Conservation (phyloP, 176 grass and related monocot genomes). For the Phoenix roebelenii region DNA sequence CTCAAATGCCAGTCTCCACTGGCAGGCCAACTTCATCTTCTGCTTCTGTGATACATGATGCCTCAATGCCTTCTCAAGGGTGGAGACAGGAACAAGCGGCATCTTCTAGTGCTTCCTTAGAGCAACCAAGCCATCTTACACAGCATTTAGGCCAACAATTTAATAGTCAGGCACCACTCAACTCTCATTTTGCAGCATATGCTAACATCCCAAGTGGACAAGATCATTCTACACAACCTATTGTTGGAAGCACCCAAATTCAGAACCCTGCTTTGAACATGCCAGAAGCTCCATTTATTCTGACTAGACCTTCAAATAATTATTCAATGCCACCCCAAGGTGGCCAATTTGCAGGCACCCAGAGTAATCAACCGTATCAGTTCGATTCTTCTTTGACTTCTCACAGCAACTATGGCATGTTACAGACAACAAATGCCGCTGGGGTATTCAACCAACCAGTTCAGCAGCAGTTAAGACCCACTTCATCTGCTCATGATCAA, state of each 20-base stretch:
- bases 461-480: conserved; percentile 27
- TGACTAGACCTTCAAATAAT: conserved; percentile 11
- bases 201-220: conserved; percentile 19
- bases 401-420: conserved; percentile 29
- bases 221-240: conserved; percentile 32
- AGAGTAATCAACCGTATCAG: conserved; percentile 11
- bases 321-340: conserved; percentile 22
- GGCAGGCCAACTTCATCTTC: conserved; percentile 7
- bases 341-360: conserved; percentile 27
- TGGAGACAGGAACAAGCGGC: conserved; percentile 27
- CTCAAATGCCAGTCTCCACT: conserved; percentile 29
- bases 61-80: conserved; percentile 18
- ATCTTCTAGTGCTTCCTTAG: conserved; percentile 19
- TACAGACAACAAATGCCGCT: conserved; percentile 12
- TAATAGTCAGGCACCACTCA: conserved; percentile 22
- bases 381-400: neutral
- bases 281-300: conserved; percentile 28
- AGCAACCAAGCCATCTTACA: conserved; percentile 23
- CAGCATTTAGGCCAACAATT: conserved; percentile 33
- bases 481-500: conserved; percentile 32
- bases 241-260: conserved; percentile 34
- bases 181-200: conserved; percentile 32
- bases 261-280: conserved; percentile 31
- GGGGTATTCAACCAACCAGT: conserved; percentile 16
- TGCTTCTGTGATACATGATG: conserved; percentile 20